phyloP scores from a whole-genome alignment of 345 rosid genomes.

The Populus simonii region DNA sequence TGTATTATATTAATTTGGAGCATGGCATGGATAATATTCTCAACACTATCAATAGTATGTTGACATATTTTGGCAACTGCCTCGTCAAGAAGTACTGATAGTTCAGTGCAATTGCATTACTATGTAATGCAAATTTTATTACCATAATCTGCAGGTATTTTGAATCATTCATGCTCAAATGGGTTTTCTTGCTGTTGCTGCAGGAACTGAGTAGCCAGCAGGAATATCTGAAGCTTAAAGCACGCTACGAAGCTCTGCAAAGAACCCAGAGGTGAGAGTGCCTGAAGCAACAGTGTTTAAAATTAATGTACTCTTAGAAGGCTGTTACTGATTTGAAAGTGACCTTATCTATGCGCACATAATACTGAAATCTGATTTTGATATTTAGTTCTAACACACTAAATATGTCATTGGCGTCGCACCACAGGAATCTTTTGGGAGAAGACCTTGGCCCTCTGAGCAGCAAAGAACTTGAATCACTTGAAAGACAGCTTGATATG shows the following conservation, averaged over 20 bases:
- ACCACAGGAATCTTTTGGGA: constrained; percentile 70
- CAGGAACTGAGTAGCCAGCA: constrained; percentile 90
- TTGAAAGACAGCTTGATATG: constrained; percentile 92
- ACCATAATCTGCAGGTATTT: not conserved
- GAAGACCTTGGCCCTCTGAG: constrained; percentile 86
- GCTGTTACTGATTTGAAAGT: not conserved
- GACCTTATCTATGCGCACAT: not conserved
- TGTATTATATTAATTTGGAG: not conserved
- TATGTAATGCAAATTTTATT: not conserved
- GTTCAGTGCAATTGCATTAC: not conserved
- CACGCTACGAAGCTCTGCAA: constrained; percentile 76
- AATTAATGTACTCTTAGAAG: not conserved
- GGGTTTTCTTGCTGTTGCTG: not conserved
- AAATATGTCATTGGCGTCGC: not conserved
- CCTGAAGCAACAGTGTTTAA: not conserved
- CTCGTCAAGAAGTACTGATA: not conserved
- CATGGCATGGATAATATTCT: not conserved
- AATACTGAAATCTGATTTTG: not conserved
- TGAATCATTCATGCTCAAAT: constrained; percentile 7
- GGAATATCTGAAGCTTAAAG: constrained; percentile 92
- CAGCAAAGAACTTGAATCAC: constrained; percentile 86
- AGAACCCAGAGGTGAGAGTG: constrained; percentile 66
- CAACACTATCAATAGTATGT: not conserved
- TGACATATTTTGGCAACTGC: not conserved
- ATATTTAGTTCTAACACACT: not conserved